Evolutionary conservation across 768 basidiomycete genomes (phyloP).

Genomic region (Udeniomyces megalosporus): DNA sequence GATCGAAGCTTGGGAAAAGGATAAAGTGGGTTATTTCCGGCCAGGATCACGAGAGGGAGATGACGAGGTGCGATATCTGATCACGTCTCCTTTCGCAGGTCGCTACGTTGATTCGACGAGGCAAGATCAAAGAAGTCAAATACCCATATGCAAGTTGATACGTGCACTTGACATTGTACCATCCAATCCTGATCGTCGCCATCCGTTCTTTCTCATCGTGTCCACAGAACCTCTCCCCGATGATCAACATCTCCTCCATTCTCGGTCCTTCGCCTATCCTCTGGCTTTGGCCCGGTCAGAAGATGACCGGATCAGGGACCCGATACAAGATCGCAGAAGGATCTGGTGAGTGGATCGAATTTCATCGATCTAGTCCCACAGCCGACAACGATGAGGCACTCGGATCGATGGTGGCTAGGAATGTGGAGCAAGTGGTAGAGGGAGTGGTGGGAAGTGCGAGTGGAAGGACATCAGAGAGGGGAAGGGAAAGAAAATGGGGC

Average conservation of each 20-base stretch:
- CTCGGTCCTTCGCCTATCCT: conserved; percentile 56
- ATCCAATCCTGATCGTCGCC: background rate
- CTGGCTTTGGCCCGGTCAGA: conserved; percentile 67
- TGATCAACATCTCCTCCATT: conserved; percentile 57
- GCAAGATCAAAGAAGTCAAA: conserved; percentile 75
- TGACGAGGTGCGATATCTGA: too few species aligned
- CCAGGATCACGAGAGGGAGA: too few species aligned
- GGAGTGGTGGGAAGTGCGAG: background rate
- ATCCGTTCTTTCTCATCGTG: background rate
- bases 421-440: background rate
- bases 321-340: conserved; percentile 52
- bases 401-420: background rate
- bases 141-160: conserved; percentile 70
- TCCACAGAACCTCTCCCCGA: conserved; percentile 55
- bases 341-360: conserved; percentile 19
- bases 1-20: conserved; percentile 96
- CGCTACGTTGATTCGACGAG: conserved; percentile 63
- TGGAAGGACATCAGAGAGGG: background rate
- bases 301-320: conserved; percentile 52
- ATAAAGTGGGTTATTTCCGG: conserved; percentile 36
- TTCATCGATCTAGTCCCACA: background rate
- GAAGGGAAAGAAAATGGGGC: background rate
- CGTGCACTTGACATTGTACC: background rate
- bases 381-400: background rate
- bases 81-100: conserved; percentile 31